These are phyloP conservation scores for Ceratobasidium sp. DNA, from an alignment of 1,284 basidiomycete species.

Conservation along the genomic window DNA sequence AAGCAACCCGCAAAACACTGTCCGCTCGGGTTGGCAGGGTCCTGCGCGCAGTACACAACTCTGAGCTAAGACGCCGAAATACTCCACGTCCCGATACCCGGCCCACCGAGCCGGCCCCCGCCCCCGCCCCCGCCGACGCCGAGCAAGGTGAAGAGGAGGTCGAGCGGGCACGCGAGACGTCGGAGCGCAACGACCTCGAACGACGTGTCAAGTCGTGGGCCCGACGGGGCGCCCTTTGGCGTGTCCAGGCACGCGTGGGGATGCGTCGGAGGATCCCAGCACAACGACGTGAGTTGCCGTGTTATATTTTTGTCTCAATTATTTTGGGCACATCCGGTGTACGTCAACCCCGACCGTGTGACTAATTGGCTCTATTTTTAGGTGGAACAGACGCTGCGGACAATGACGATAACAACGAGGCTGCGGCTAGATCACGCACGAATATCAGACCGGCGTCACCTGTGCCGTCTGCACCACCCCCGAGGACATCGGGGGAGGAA, in stretches of 20 bases:
- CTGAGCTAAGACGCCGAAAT: neutral
- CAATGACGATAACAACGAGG: neutral
- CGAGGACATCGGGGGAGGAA: neutral
- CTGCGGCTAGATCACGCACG: neutral
- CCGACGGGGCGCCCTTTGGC: slow-evolving; percentile 24
- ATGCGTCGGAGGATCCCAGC: slow-evolving; percentile 24
- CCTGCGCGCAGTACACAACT: neutral
- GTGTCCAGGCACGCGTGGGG: slow-evolving; percentile 25
- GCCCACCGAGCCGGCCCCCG: neutral
- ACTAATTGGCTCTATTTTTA: slow-evolving; percentile 26
- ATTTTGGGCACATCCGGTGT: slow-evolving; percentile 1
- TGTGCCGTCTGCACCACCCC: neutral
- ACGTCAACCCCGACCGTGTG: neutral
- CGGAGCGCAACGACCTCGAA: slow-evolving; percentile 2
- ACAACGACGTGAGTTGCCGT: slow-evolving; percentile 20
- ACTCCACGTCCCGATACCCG: neutral
- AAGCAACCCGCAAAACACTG: neutral
- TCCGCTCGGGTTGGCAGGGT: slow-evolving; percentile 10
- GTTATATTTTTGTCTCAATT: slow-evolving; percentile 19
- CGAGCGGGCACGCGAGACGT: neutral
- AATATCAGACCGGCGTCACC: slow-evolving; percentile 5
- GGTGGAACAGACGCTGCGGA: neutral
- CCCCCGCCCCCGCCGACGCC: slow-evolving; percentile 6
- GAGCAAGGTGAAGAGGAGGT: slow-evolving; percentile 12
- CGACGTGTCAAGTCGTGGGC: slow-evolving; percentile 30